Percentiles rank a stretch among this genome's conserved stretches.
Evolutionary conservation across 2,329 filamentous ascomycete genomes (phyloP).

Genomic region (Aphanocladium album): DNA sequence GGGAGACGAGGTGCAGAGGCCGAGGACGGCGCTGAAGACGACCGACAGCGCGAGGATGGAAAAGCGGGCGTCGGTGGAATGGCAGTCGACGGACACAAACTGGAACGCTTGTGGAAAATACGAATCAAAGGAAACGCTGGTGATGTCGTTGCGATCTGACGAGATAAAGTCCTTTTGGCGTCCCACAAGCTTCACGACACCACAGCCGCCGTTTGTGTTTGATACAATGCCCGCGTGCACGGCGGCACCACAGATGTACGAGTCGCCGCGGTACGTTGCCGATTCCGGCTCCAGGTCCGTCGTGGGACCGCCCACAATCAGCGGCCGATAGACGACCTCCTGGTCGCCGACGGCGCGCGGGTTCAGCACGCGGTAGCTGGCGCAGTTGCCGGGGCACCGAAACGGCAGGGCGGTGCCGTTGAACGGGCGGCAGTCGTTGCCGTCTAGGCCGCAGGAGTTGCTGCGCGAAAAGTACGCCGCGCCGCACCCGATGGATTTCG

Average conservation of each 20-base stretch:
- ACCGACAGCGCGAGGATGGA: conserved; percentile 74
- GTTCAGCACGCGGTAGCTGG: conserved; percentile 59
- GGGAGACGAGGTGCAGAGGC: conserved; percentile 75
- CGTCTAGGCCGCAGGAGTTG: conserved; percentile 70
- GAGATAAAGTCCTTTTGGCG: conserved; percentile 58
- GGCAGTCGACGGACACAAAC: conserved; percentile 64
- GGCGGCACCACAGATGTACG: conserved; percentile 78
- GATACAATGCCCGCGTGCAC: conserved; percentile 78
- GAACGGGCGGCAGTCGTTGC: conserved; percentile 71
- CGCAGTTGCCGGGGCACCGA: conserved; percentile 68
- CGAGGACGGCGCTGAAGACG: conserved; percentile 70
- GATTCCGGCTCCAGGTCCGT: conserved; percentile 39
- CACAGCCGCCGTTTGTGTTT: conserved; percentile 70
- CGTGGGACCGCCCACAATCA: conserved; percentile 65
- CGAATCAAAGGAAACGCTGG: conserved; percentile 73
- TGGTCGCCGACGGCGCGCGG: conserved; percentile 70
- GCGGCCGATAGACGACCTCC: conserved; percentile 56
- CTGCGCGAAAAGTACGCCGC: conserved; percentile 65
- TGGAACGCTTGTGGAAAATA: conserved; percentile 85
- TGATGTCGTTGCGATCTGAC: conserved; percentile 67
- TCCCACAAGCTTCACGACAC: conserved; percentile 71
- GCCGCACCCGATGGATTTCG: conserved; percentile 61
- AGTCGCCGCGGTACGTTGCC: conserved; percentile 75
- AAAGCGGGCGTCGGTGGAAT: conserved; percentile 78
- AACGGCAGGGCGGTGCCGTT: conserved; percentile 66